phyloP scores from a whole-genome alignment of 2,329 filamentous ascomycete genomes.

The Neofusicoccum cordaticola region DNA sequence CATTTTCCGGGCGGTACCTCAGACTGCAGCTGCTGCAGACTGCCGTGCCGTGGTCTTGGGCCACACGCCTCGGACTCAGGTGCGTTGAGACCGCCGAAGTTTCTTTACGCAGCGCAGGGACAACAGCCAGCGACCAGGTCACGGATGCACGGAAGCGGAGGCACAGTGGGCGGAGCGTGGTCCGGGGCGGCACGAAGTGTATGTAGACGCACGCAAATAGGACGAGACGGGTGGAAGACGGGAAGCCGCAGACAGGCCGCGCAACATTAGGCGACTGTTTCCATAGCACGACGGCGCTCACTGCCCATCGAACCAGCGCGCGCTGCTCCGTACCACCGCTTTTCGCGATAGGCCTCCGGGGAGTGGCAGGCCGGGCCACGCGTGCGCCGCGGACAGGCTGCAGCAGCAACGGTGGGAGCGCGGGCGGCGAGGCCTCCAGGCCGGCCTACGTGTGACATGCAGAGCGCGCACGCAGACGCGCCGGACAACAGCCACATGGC shows the following conservation, averaged over 20 bases:
- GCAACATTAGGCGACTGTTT: slow-evolving; percentile 1
- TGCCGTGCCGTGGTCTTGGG: background rate
- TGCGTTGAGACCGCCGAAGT: background rate
- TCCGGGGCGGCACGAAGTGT: background rate
- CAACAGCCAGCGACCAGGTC: background rate
- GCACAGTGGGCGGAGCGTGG: background rate
- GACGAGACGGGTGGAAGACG: slow-evolving; percentile 1
- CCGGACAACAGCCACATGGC: background rate
- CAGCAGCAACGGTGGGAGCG: background rate
- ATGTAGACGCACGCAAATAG: background rate
- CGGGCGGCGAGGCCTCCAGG: too few species aligned
- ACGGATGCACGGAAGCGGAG: background rate
- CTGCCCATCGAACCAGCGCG: background rate
- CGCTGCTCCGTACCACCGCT: background rate
- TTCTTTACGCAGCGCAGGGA: background rate
- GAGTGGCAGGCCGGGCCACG: background rate
- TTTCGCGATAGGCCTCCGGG: slow-evolving; percentile 3
- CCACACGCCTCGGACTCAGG: background rate
- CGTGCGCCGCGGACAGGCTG: slow-evolving; percentile 6
- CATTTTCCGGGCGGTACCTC: background rate
- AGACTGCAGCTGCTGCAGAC: background rate
- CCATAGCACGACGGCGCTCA: background rate
- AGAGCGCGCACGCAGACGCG: background rate
- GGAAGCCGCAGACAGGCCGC: background rate
- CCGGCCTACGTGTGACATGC: background rate